Evolutionary conservation across 2,329 filamentous ascomycete species (phyloP).

Genomic region (Endothia cerciana): DNA sequence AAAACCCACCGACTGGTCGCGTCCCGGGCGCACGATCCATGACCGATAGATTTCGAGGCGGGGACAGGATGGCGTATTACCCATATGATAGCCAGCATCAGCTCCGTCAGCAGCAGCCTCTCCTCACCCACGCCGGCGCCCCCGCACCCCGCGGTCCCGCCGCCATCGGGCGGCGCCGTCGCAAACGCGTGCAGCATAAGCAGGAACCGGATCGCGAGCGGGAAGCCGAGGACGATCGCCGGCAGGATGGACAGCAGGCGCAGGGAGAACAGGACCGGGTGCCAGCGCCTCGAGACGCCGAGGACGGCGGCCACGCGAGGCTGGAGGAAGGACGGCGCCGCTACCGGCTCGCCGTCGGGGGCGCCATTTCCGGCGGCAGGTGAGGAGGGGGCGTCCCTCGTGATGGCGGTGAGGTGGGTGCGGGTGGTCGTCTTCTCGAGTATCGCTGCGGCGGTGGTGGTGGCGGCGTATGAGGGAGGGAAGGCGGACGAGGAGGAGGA

Average conservation of each 20-base stretch:
- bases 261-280: constrained; percentile 72
- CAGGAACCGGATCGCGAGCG: constrained; percentile 70
- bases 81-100: constrained; percentile 74
- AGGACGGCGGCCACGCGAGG: constrained; percentile 79
- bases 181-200: constrained; percentile 59
- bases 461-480: not conserved
- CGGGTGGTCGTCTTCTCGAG: not conserved
- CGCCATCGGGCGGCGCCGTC: constrained; percentile 35
- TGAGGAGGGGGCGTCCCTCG: not conserved
- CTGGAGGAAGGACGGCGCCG: constrained; percentile 59
- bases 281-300: constrained; percentile 73
- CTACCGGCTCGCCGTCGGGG: constrained; percentile 25
- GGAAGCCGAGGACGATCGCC: constrained; percentile 72
- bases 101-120: constrained; percentile 66
- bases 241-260: constrained; percentile 74
- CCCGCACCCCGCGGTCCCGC: constrained; percentile 32
- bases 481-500: not conserved
- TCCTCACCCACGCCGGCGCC: constrained; percentile 43
- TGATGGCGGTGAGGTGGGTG: constrained; percentile 17
- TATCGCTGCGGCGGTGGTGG: not conserved
- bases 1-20: too few species aligned
- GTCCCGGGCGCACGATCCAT: too few species aligned
- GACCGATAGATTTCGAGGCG: too few species aligned
- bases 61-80: not conserved
- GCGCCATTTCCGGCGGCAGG: not conserved